A percentile compares a stretch with the other conserved stretches of the same genome.
Conservation (phyloP, 73 alveolate genomes). For the Breviolum minutum region DNA sequence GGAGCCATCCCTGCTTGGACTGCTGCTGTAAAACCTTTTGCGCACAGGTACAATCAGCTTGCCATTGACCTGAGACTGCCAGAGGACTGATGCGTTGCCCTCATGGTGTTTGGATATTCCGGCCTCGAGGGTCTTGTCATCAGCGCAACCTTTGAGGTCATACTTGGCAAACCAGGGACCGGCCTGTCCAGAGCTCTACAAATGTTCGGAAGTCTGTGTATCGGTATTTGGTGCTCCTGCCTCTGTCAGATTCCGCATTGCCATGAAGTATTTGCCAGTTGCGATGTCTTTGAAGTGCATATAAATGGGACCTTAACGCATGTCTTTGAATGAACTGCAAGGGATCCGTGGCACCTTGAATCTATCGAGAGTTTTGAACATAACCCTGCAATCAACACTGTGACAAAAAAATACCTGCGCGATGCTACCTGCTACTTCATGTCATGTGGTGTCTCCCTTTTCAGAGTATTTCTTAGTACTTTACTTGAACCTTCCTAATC, state of each 20-base stretch:
- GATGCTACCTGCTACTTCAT: background rate
- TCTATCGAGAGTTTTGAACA: too few species aligned
- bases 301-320: slow-evolving; percentile 67
- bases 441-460: too few species aligned
- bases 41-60: slow-evolving; percentile 52
- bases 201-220: background rate
- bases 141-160: slow-evolving; percentile 93
- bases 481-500: too few species aligned
- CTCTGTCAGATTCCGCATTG: slow-evolving; percentile 92
- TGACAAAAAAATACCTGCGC: background rate
- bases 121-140: slow-evolving; percentile 94
- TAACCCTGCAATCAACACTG: background rate
- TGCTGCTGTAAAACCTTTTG: slow-evolving; percentile 57
- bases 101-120: background rate
- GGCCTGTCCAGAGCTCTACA: slow-evolving; percentile 5
- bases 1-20: background rate
- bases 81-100: background rate
- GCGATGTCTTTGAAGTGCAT: slow-evolving; percentile 69
- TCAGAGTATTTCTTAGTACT: too few species aligned
- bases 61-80: slow-evolving; percentile 36
- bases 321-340: background rate
- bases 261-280: slow-evolving; percentile 80
- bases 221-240: background rate
- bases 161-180: slow-evolving; percentile 78
- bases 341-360: background rate